These are phyloP conservation scores for Petunia hybrid DNA, from an alignment of 305 asterid species.

Conservation along the genomic window DNA sequence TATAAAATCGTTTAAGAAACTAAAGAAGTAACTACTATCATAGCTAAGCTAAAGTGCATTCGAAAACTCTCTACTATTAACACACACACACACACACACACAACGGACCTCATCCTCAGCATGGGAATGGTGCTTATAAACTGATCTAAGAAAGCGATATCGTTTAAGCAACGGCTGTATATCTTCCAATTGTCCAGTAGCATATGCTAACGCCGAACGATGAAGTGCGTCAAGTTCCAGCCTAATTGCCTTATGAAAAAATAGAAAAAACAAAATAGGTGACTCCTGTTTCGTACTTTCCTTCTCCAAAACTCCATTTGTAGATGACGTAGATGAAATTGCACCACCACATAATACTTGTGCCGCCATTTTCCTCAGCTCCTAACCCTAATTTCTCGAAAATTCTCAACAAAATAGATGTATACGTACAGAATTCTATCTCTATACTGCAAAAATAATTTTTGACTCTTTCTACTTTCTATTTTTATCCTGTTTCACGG, in stretches of 20 bases:
- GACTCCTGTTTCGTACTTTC: conserved; percentile 36
- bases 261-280: conserved; percentile 50
- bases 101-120: conserved; percentile 58
- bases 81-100: background rate
- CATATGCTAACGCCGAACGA: conserved; percentile 53
- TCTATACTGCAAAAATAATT: background rate
- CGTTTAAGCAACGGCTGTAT: conserved; percentile 47
- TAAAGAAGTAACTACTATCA: background rate
- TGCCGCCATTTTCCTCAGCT: conserved; percentile 39
- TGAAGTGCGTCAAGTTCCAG: conserved; percentile 53
- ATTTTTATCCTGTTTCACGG: background rate
- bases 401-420: background rate
- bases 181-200: conserved; percentile 46
- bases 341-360: conserved; percentile 48
- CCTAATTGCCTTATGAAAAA: conserved; percentile 57
- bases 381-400: conserved; percentile 31
- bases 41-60: background rate
- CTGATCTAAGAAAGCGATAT: conserved; percentile 50
- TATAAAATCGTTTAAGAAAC: background rate
- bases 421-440: background rate
- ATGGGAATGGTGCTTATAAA: conserved; percentile 54
- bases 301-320: conserved; percentile 39
- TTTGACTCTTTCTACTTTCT: conserved; percentile 24
- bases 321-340: conserved; percentile 38
- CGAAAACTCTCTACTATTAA: background rate